Base-by-base conservation (phyloP, 169 alveolate species). In the Eimeria acervulina region DNA sequence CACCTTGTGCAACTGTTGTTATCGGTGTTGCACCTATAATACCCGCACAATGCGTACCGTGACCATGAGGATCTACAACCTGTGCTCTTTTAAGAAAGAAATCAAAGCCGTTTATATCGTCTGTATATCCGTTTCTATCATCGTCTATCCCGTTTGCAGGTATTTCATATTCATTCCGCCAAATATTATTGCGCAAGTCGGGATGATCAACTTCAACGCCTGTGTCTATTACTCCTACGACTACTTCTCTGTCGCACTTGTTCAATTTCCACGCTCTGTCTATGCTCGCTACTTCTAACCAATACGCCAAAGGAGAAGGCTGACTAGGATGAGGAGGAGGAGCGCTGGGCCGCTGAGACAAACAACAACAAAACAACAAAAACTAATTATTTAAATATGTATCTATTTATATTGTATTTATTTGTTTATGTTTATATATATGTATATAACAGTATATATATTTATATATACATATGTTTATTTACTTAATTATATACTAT, bases 201-300 rank as follows among this genome's bases (percentile, higher is more conserved):
- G 99, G 98, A 70, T 98, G 99, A 26, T 96, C 95, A 93, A 94
- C 97, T 91, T 97, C 99, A 3, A 98, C 96, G 6, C 99, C 99
- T 28, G 99, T 98, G 94, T 98, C 99, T 38, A 98, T 96, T 51
- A 97, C 98, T 19, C 97, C 98, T 26, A 97, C 98, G 42, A 97
- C 96, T 1, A 97, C 97, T 13, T 95, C 97, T 59, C 97, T 40
- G n/a, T 59, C 88, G 68, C 87, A 63, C 38, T 10, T 19, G 8
- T 42, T 28, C 47, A 19, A 38, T 12, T 44, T 78, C 89, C 89
- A 78, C 10, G 89, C 89, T 0, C 89, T 23, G 66, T 78, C 89
- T 17, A 78, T 28, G 13, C 89, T 59, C 38, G 89, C 47, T 59
- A 78, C 36, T 26, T 78, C 89, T 6, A 40, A 63, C 89, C 89